Evolutionary conservation across 1,284 basidiomycete species (phyloP).

Genomic region (Lentinula novae-zelandiae): DNA sequence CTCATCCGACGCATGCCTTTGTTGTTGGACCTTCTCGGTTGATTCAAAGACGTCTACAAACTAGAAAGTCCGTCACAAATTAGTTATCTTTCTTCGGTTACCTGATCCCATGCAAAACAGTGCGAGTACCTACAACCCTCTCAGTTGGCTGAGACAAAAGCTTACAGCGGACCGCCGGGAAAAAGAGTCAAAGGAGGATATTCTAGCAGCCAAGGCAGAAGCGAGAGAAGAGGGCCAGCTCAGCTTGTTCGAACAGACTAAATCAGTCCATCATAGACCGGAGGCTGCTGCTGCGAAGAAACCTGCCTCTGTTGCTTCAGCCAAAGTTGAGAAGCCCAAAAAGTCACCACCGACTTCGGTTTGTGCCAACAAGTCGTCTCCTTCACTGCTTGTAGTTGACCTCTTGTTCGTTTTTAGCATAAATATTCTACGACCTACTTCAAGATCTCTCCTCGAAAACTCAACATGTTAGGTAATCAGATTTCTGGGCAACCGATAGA

Average conservation of each 20-base stretch:
- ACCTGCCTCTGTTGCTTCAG: neutral
- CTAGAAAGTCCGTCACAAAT: conserved; percentile 34
- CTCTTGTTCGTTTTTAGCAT: conserved; percentile 48
- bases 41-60: conserved; percentile 1
- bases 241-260: conserved; percentile 53
- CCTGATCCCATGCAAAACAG: conserved; percentile 21
- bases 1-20: neutral
- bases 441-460: conserved; percentile 91
- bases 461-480: conserved; percentile 85
- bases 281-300: conserved; percentile 15
- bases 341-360: conserved; percentile 29
- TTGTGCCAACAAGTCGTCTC: conserved; percentile 9
- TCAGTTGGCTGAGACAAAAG: conserved; percentile 62
- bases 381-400: neutral
- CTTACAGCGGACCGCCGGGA: conserved; percentile 47
- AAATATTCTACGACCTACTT: conserved; percentile 89
- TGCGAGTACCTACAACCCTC: conserved; percentile 46
- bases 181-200: conserved; percentile 42
- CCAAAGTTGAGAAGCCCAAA: conserved; percentile 20
- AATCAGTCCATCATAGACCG: conserved; percentile 12
- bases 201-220: conserved; percentile 49
- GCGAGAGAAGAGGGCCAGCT: conserved; percentile 48
- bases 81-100: neutral
- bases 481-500: conserved; percentile 89
- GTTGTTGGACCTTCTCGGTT: conserved; percentile 3